Base-by-base conservation (phyloP, 805 yeast genomes). In the Sugiyamaella chiloensis region DNA sequence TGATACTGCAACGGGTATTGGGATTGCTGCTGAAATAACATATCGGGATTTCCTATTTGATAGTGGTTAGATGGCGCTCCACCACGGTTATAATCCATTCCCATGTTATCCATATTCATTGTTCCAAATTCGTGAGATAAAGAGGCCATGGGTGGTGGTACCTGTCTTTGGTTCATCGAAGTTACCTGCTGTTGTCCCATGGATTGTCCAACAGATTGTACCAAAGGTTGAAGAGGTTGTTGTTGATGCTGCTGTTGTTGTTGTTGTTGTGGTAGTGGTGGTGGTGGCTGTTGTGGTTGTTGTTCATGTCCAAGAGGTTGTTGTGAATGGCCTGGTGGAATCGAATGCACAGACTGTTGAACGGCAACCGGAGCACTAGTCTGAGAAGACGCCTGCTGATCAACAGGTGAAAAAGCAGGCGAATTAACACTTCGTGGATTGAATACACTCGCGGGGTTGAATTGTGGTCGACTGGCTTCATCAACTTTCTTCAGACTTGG, bases 1-100 rank as follows among this genome's bases (percentile, higher is more conserved):
- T 90, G 96, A 62, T 87, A 86, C 59, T 88, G 88, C 37, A 87
- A 68, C 55, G 68, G 65, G 40, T 58, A 54, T n/a, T n/a, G n/a
- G 12, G 55, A 49, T n/a, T 59, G 51, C 27, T 59, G 65, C 24
- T 53, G 52, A 26, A 41, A 57, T 29, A 52, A 44, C 49, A 46
- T 42, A 29, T 47, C 50, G 27, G 39, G 34, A 47, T n/a, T 24
- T n/a, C n/a, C n/a, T n/a, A 26, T 21, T 12, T 26, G 40, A 11
- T 36, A 23, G 26, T 16, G 24, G 24, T 20, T n/a, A 6, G 21
- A 23, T 11, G 17, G 26, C 20, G 21, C 21, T 24, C 36, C 36
- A n/a, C n/a, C n/a, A 24, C n/a, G 24, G 24, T 20, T n/a, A 6
- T 20, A 23, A 14, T 36, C 40, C 20, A 36, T 36, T 24, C 36